Base-by-base conservation (phyloP, 176 grass and related monocot genomes). In the Ananas comosus region DNA sequence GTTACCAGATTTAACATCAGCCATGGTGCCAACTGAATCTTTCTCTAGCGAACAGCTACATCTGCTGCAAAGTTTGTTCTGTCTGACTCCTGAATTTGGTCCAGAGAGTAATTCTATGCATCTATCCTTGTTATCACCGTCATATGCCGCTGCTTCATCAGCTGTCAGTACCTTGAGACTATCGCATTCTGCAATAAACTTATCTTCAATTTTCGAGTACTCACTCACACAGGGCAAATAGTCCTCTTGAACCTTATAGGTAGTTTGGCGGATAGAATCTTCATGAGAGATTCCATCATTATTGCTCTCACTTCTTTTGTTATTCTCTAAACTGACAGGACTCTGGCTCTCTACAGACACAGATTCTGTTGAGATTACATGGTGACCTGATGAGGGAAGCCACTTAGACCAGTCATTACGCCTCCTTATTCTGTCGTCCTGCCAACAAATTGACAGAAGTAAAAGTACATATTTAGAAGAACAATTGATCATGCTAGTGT, bases 391-490 rank as follows among this genome's bases (percentile, higher is more conserved):
- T 42, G 33, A 42, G 33, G 57, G 64, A 65, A 73, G 69, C 89
- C 89, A 92, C 51, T 85, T 92, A 27, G 85, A 85, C 85, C 89
- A 88, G 16, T 88, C 82, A 75, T 63, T 81, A 68, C 49, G 51
- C 74, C 85, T 80, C 64, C 89, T 85, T 76, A 92, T 85, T 61
- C 81, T 92, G 28, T 78, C 80, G 8, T 92, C 89, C 89, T 92
- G 29, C 6, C 27, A 72, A 51, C 66, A 72, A 13, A 65, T 19
- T 24, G 19, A 13, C 63, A 49, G 48, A 48, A 21, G 27, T 25
- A 67, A 12, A 19, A 17, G 52, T 9, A 48, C 47, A 59, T 1
- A 58, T 5, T 24, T 24, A 49, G 51, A 11, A 9, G 22, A 1
- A 3, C 13, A 25, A 13, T 18, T 24, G 2, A 28, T 47, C 10